phyloP scores from a whole-genome alignment of 2,329 filamentous ascomycete genomes.

The Xylogone sp. region DNA sequence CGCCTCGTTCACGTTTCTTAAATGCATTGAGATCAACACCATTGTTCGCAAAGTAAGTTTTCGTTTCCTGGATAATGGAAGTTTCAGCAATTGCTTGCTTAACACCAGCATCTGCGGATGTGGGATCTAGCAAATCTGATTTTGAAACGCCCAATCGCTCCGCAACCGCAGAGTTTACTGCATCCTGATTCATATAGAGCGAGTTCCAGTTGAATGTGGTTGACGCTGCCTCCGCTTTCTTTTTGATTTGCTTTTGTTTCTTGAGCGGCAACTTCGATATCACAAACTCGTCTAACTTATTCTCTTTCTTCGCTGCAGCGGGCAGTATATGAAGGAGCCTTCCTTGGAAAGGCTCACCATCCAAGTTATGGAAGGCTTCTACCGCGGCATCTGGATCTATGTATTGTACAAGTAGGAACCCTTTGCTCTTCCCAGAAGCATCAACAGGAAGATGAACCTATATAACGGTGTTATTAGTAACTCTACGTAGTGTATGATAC shows the following conservation, averaged over 20 bases:
- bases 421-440: constrained; percentile 72
- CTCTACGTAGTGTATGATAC: constrained; percentile 1
- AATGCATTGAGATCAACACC: constrained; percentile 92
- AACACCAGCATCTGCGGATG: constrained; percentile 87
- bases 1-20: constrained; percentile 78
- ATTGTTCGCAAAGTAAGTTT: constrained; percentile 81
- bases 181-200: constrained; percentile 98
- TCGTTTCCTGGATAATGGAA: constrained; percentile 92
- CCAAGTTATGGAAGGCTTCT: constrained; percentile 72
- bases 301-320: constrained; percentile 75
- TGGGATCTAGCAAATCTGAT: constrained; percentile 90
- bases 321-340: constrained; percentile 88
- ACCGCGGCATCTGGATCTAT: constrained; percentile 68
- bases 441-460: constrained; percentile 86
- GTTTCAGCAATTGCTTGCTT: constrained; percentile 98
- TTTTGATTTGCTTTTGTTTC: constrained; percentile 87
- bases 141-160: constrained; percentile 85
- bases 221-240: constrained; percentile 74
- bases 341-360: constrained; percentile 87
- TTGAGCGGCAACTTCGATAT: constrained; percentile 90
- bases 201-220: constrained; percentile 96
- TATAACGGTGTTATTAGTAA: constrained; percentile 35
- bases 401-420: constrained; percentile 86
- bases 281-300: constrained; percentile 80
- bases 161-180: constrained; percentile 86